These are phyloP conservation scores for Candida xiaguanensis DNA, from an alignment of 805 yeast species.

Conservation along the genomic window DNA sequence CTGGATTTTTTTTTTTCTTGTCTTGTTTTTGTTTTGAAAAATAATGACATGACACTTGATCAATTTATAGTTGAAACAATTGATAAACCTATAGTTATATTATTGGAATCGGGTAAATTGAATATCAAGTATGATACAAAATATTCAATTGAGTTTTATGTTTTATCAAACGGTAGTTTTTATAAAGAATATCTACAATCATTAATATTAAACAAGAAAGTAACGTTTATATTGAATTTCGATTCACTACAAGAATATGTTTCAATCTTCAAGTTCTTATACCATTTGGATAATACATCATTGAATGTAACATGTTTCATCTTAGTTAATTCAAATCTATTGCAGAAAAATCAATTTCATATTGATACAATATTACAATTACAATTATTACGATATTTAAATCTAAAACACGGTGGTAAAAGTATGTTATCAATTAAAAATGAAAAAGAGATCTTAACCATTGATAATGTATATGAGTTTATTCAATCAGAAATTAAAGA, in stretches of 20 bases:
- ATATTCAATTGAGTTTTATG: background rate
- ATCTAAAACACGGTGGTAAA: constrained; percentile 28
- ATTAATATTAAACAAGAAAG: background rate
- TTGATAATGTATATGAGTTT: background rate
- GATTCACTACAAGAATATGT: background rate
- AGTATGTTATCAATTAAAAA: constrained; percentile 10
- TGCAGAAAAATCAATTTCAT: constrained; percentile 16
- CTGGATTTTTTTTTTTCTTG: constrained; percentile 1
- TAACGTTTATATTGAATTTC: background rate
- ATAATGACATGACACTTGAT: background rate
- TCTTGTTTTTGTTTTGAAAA: constrained; percentile 1
- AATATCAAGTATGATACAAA: constrained; percentile 4
- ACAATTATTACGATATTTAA: constrained; percentile 29
- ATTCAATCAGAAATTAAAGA: constrained; percentile 11
- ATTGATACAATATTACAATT: constrained; percentile 22
- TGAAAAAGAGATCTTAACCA: background rate
- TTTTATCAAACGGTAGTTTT: background rate
- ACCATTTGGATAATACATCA: background rate
- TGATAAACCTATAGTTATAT: background rate
- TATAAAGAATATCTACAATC: background rate
- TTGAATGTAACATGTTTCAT: constrained; percentile 2
- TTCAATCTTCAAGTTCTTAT: background rate
- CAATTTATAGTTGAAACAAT: background rate
- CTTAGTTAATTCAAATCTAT: constrained; percentile 2
- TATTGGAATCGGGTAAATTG: constrained; percentile 4